Conservation (phyloP, 2,329 filamentous ascomycete genomes). For the Clonostachys rhizophaga region DNA sequence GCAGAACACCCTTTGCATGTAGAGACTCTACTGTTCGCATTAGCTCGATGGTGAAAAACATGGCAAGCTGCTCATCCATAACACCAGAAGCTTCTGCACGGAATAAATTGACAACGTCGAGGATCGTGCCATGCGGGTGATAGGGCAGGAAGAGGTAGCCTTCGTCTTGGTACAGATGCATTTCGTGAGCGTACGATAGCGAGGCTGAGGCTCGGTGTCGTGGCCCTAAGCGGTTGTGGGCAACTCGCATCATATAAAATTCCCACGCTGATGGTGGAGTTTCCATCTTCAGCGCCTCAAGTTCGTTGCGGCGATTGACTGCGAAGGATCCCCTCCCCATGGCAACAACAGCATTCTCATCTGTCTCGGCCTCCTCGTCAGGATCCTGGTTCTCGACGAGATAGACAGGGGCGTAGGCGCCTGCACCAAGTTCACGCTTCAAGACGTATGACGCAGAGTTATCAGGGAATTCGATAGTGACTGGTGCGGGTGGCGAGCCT, state of each 20-base stretch:
- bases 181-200: conserved; percentile 78
- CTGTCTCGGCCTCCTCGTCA: conserved; percentile 31
- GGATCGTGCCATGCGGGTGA: conserved; percentile 82
- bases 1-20: conserved; percentile 73
- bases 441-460: conserved; percentile 67
- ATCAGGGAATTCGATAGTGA: conserved; percentile 64
- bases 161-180: conserved; percentile 89
- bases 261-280: conserved; percentile 87
- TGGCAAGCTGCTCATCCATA: conserved; percentile 86
- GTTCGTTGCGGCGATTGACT: conserved; percentile 45
- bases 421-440: conserved; percentile 82
- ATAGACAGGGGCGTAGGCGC: conserved; percentile 94
- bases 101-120: conserved; percentile 91
- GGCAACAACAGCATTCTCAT: conserved; percentile 37
- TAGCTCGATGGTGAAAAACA: conserved; percentile 94
- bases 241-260: conserved; percentile 88
- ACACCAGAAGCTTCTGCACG: conserved; percentile 65
- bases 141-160: conserved; percentile 86
- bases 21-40: conserved; percentile 85
- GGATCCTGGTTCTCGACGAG: conserved; percentile 71
- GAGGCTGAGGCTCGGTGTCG: conserved; percentile 69
- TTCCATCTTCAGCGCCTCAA: conserved; percentile 95
- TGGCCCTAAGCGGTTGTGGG: conserved; percentile 70
- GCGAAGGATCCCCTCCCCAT: conserved; percentile 62
- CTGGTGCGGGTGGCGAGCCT: conserved; percentile 51